phyloP scores from a whole-genome alignment of 768 basidiomycete species.

The Agrocybe pediades region DNA sequence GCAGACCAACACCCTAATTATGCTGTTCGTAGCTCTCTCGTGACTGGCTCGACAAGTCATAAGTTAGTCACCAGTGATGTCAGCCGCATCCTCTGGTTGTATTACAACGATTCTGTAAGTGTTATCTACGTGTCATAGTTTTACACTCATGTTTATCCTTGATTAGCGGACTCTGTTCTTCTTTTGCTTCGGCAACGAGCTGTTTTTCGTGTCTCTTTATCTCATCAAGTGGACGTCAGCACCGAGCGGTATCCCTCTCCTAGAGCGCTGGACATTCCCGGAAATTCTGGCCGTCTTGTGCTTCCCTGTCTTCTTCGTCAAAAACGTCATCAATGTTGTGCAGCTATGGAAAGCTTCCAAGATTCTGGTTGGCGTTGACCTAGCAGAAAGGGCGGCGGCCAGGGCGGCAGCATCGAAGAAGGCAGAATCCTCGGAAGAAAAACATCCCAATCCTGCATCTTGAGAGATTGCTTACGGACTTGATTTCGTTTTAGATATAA shows the following conservation, averaged over 20 bases:
- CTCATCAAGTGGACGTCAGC: constrained; percentile 82
- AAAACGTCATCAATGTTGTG: constrained; percentile 93
- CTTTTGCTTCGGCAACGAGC: constrained; percentile 93
- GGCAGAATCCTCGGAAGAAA: constrained; percentile 14
- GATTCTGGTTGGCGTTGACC: constrained; percentile 90
- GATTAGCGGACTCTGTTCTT: constrained; percentile 81
- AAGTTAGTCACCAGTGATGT: constrained; percentile 93
- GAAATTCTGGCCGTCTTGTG: constrained; percentile 65
- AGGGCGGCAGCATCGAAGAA: constrained; percentile 40
- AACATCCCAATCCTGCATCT: constrained; percentile 5
- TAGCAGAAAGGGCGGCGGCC: constrained; percentile 79
- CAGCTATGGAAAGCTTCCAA: constrained; percentile 99
- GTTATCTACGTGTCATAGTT: neutral
- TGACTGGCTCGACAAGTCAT: constrained; percentile 91
- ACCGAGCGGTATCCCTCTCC: constrained; percentile 56
- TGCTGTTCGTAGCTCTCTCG: constrained; percentile 68
- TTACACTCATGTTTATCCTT: neutral
- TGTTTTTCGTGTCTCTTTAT: constrained; percentile 95
- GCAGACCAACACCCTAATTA: constrained; percentile 12
- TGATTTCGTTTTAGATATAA: constrained; percentile 8
- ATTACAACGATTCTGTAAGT: constrained; percentile 92
- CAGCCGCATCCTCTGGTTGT: constrained; percentile 86
- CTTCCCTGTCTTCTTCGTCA: constrained; percentile 69
- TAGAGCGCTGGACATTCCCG: constrained; percentile 67
- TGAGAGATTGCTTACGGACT: neutral